phyloP scores from a whole-genome alignment of 2,329 filamentous ascomycete genomes.

The Metarhizium album region DNA sequence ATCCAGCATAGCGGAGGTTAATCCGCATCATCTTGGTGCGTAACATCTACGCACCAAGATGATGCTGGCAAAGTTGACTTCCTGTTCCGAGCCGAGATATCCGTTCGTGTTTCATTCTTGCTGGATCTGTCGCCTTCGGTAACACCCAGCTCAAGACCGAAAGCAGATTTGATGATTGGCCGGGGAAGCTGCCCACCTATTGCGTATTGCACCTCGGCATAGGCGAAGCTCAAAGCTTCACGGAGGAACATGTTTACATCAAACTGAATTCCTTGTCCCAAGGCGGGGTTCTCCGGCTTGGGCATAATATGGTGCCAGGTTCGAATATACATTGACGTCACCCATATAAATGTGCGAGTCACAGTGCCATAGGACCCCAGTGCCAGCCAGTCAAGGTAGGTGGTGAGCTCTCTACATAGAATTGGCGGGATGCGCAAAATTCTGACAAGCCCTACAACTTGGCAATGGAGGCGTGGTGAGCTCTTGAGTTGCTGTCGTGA shows the following conservation, averaged over 20 bases:
- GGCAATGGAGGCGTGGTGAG: slow-evolving; percentile 18
- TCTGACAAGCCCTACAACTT: slow-evolving; percentile 21
- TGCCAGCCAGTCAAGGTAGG: slow-evolving; percentile 24
- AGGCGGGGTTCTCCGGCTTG: not conserved
- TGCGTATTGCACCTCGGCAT: slow-evolving; percentile 18
- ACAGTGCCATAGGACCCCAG: slow-evolving; percentile 13
- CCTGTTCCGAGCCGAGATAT: not conserved
- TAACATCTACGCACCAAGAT: no score
- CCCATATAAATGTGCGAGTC: slow-evolving; percentile 19
- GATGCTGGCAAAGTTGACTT: not conserved
- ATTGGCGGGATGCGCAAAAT: slow-evolving; percentile 14
- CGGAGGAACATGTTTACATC: slow-evolving; percentile 16
- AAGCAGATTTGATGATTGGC: slow-evolving; percentile 16
- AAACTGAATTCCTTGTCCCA: slow-evolving; percentile 12
- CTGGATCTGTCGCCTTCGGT: not conserved
- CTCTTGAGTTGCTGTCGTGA: slow-evolving; percentile 10
- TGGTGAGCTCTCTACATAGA: slow-evolving; percentile 12
- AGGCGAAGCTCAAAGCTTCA: slow-evolving; percentile 19
- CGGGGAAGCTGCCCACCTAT: slow-evolving; percentile 20
- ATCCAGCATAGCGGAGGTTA: no score
- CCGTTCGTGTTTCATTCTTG: not conserved
- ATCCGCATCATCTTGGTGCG: no score
- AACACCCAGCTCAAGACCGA: slow-evolving; percentile 9
- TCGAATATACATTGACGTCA: slow-evolving; percentile 17
- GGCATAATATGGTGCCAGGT: slow-evolving; percentile 14